These are phyloP conservation scores for Calocera viscosa DNA, from an alignment of 768 basidiomycete genomes.

Conservation along the genomic window DNA sequence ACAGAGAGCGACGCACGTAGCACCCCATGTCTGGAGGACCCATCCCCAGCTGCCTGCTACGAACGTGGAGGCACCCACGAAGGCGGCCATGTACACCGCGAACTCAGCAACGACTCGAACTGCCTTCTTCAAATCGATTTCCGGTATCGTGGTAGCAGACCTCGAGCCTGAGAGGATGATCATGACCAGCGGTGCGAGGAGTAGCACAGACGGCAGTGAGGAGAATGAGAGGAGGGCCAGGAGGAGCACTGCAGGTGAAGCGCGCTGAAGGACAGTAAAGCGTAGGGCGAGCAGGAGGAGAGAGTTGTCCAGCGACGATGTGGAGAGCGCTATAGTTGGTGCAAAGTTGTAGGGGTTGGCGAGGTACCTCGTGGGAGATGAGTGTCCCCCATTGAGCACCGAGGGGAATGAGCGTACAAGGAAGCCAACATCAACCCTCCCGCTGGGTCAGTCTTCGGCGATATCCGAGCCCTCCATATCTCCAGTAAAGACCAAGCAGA, in stretches of 20 bases:
- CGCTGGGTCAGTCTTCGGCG: constrained; percentile 31
- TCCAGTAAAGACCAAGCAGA: constrained; percentile 55
- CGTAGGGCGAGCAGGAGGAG: constrained; percentile 47
- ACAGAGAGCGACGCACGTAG: constrained; percentile 39
- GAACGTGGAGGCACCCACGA: constrained; percentile 42
- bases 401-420: constrained; percentile 38
- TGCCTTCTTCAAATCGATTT: constrained; percentile 20
- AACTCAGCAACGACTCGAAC: constrained; percentile 41
- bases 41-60: constrained; percentile 53
- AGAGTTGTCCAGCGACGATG: constrained; percentile 70
- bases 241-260: constrained; percentile 45
- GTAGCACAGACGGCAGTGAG: constrained; percentile 55
- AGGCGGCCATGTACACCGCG: constrained; percentile 35
- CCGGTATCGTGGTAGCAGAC: constrained; percentile 58
- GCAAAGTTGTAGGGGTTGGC: constrained; percentile 81
- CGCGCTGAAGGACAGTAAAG: constrained; percentile 36
- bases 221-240: constrained; percentile 62
- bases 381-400: constrained; percentile 8
- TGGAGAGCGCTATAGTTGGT: constrained; percentile 68
- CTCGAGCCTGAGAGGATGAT: constrained; percentile 48
- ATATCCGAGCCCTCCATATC: constrained; percentile 56
- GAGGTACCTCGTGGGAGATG: constrained; percentile 47
- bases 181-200: constrained; percentile 54
- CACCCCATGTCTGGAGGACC: constrained; percentile 73
- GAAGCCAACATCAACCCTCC: constrained; percentile 53